phyloP scores from a whole-genome alignment of 208 protist species.

The Leptomonas seymouri region DNA sequence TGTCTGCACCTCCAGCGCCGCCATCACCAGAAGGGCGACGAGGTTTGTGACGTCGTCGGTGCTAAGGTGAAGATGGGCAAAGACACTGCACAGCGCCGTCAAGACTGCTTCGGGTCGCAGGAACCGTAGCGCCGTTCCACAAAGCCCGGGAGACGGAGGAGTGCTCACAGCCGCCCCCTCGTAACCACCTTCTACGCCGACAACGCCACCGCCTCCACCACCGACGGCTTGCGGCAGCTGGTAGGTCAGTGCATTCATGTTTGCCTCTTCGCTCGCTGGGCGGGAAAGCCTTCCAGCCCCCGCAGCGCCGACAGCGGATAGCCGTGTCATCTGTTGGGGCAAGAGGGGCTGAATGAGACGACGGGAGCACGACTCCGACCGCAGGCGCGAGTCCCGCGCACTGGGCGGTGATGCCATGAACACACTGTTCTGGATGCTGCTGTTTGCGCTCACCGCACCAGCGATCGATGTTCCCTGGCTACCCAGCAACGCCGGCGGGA shows the following conservation, averaged over 20 bases:
- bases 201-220: neutral
- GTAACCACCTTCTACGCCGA: neutral
- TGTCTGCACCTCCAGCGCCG: conserved; percentile 47
- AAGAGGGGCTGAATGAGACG: neutral
- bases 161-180: neutral
- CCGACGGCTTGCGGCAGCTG: conserved; percentile 7
- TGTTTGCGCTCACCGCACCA: conserved; percentile 16
- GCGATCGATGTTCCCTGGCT: neutral
- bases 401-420: conserved; percentile 12
- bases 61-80: conserved; percentile 56
- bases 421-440: conserved; percentile 12
- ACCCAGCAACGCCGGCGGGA: conserved; percentile 8
- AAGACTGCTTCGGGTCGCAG: conserved; percentile 26
- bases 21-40: conserved; percentile 36
- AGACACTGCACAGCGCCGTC: conserved; percentile 30
- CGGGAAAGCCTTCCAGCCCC: neutral
- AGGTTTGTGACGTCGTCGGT: conserved; percentile 37
- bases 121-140: conserved; percentile 10
- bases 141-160: neutral
- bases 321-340: conserved; percentile 1
- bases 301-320: conserved; percentile 3
- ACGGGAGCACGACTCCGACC: conserved; percentile 9
- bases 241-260: conserved; percentile 12
- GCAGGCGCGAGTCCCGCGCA: conserved; percentile 11
- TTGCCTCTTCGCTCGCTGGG: conserved; percentile 2